Base-by-base conservation (phyloP, 495 filamentous ascomycete species). In the Trichocladium antarcticum region DNA sequence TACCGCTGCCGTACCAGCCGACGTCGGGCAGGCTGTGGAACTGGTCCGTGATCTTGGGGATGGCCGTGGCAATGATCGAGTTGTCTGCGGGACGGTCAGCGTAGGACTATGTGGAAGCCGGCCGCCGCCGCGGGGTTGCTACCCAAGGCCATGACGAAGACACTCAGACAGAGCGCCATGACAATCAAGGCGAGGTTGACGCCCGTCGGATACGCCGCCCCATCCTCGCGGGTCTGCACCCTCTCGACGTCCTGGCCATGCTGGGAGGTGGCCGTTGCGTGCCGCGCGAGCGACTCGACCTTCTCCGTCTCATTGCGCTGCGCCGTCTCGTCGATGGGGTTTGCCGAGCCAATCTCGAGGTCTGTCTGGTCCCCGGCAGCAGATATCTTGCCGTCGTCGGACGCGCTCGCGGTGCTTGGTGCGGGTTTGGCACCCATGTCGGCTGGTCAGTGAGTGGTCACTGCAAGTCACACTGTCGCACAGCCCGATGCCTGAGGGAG, bases 31-130 rank as follows among this genome's bases (percentile, higher is more conserved):
- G 66, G 11, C 82, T 78, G 24, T 84, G 71, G 65, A 92, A 93
- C 37, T 85, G 65, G 60, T 87, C 81, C 0, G 86, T 89, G 49
- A 93, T 92, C 42, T 78, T 79, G 9, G 87, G 87, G 45, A 90
- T 89, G 15, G 87, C 87, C 0, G 86, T 90, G 11, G 84, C 82
- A 44, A 93, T 85, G 54, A 92, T 90, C 6, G 86, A 67, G 53
- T 70, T 70, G 49, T 67, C 64, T 61, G 22, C 0, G 21, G 5
- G 39, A n/a, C 1, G 1, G 34, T 29, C n/a, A 34, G 22, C 15
- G 6, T 3, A 19, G 21, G 12, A 35, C 20, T 3, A 11, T 5
- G 12, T 24, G 19, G 22, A 5, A n/a, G 9, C 24, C 14, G 14
- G 7, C 44, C 54, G 2, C 24, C n/a, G n/a, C n/a, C n/a, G n/a